Evolutionary conservation across 352 stramenopile genomes (phyloP).

Genomic region (Phytophthora boehmeriae): DNA sequence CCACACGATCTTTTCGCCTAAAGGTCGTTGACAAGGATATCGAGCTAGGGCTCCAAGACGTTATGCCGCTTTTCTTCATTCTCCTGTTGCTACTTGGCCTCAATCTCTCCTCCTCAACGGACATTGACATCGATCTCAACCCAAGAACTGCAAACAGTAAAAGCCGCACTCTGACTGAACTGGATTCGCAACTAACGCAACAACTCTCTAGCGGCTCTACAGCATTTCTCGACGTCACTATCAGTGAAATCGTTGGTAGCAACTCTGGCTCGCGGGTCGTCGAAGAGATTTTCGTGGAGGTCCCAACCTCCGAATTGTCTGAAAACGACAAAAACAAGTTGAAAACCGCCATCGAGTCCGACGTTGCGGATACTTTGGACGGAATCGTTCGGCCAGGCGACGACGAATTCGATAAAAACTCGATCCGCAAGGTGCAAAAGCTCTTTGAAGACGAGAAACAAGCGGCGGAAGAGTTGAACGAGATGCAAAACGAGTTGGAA

Average conservation of each 20-base stretch:
- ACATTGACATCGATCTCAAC: constrained; percentile 15
- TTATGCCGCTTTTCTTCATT: background rate
- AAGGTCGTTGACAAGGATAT: no score
- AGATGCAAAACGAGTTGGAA: constrained; percentile 21
- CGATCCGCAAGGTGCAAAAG: constrained; percentile 5
- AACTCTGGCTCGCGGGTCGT: constrained; percentile 6
- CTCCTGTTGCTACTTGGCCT: constrained; percentile 6
- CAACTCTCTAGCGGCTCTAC: constrained; percentile 12
- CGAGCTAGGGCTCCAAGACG: background rate
- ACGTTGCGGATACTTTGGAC: constrained; percentile 19
- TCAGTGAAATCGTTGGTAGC: constrained; percentile 6
- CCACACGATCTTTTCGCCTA: no score
- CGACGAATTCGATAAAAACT: background rate
- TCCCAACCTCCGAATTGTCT: constrained; percentile 16
- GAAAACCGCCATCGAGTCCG: constrained; percentile 16
- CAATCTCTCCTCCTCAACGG: background rate
- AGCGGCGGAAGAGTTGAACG: constrained; percentile 12
- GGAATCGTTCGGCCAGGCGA: constrained; percentile 4
- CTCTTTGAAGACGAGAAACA: constrained; percentile 26
- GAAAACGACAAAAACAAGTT: constrained; percentile 17
- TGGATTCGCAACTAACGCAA: constrained; percentile 15
- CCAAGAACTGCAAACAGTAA: constrained; percentile 14
- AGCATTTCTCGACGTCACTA: constrained; percentile 19
- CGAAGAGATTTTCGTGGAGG: constrained; percentile 21
- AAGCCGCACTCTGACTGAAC: constrained; percentile 20